These are phyloP conservation scores for Penicillium daleae DNA, from an alignment of 495 filamentous ascomycete genomes.

Conservation along the genomic window DNA sequence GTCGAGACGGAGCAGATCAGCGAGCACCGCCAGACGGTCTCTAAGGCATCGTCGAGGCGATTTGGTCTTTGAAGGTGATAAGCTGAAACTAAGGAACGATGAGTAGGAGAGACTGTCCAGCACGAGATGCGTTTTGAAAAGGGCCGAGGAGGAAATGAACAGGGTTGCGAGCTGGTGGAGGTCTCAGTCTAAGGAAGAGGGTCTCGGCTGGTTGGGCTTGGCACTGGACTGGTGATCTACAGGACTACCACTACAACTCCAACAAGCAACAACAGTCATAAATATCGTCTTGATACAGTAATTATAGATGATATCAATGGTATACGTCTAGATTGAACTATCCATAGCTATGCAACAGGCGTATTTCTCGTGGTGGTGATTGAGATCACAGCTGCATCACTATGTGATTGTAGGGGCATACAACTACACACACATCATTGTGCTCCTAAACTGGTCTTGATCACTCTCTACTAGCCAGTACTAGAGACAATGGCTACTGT, in stretches of 20 bases:
- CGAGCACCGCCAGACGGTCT: constrained; percentile 20
- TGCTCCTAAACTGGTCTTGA: neutral
- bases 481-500: neutral
- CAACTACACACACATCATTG: neutral
- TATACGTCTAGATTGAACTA: neutral
- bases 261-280: neutral
- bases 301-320: too few species aligned
- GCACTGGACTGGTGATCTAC: neutral
- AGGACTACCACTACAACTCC: neutral
- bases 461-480: neutral
- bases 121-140: neutral
- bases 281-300: too few species aligned
- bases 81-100: neutral
- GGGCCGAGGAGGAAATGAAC: constrained; percentile 8
- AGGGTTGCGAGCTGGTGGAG: neutral
- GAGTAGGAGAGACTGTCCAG: neutral
- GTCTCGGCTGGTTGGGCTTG: constrained; percentile 9
- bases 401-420: neutral
- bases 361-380: neutral
- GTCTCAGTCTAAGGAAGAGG: neutral
- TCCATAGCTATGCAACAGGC: neutral
- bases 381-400: neutral
- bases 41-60: constrained; percentile 24
- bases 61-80: neutral
- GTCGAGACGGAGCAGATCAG: constrained; percentile 3